Evolutionary conservation across 1,284 basidiomycete genomes (phyloP).

Genomic region (Irpex sp.): DNA sequence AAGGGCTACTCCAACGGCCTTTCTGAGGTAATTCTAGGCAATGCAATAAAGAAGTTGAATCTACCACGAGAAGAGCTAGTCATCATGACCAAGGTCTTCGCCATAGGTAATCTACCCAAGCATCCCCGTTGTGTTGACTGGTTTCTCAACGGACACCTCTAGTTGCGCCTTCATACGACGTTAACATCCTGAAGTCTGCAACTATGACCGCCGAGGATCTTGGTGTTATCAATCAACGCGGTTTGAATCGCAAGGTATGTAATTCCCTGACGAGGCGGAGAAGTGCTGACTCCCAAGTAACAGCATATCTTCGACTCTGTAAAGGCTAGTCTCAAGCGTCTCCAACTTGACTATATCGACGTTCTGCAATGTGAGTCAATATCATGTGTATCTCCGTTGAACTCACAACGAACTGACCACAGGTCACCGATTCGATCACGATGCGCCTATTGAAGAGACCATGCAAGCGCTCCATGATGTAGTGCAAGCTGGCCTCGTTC

Average conservation of each 20-base stretch:
- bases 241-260: conserved; percentile 31
- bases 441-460: conserved; percentile 28
- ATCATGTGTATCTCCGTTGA: background rate
- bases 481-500: conserved; percentile 27
- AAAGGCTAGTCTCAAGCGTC: conserved; percentile 36
- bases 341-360: conserved; percentile 15
- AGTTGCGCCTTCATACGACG: conserved; percentile 36
- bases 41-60: conserved; percentile 52
- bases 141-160: background rate
- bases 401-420: background rate
- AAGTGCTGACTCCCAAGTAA: no score
- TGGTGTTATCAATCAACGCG: conserved; percentile 34
- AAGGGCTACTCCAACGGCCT: conserved; percentile 36
- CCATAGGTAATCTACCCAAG: background rate
- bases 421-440: conserved; percentile 27
- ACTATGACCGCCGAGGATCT: conserved; percentile 19
- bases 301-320: conserved; percentile 42
- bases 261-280: no score
- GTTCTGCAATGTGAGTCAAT: conserved; percentile 29
- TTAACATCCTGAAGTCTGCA: conserved; percentile 20
- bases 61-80: conserved; percentile 55
- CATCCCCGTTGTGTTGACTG: no score
- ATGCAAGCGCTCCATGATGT: conserved; percentile 19
- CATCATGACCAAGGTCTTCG: conserved; percentile 49
- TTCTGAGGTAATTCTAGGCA: conserved; percentile 53